Base-by-base conservation (phyloP, 2,329 filamentous ascomycete species). In the Aureobasidium sp. region DNA sequence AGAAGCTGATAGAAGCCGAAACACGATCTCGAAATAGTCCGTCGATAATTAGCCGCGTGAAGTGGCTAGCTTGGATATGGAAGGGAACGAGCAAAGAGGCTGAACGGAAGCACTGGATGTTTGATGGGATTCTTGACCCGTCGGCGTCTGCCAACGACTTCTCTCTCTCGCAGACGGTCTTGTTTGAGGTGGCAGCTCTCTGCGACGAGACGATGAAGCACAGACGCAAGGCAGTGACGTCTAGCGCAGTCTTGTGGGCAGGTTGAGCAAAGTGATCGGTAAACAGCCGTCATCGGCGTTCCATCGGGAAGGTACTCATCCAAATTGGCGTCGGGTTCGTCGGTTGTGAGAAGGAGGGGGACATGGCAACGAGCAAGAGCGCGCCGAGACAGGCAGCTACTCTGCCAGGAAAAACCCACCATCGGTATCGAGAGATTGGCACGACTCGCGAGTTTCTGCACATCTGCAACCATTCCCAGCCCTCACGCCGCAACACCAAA, bases 281-380 rank as follows among this genome's bases (percentile, higher is more conserved):
- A 60, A 60, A 60, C 45, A 60, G 24, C 57, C 57, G 57, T 60
- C 44, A 60, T 60, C 57, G 57, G 57, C 45, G 54, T 59, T 59
- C 50, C 50, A 54, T 59, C 54, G 54, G 54, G 54, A 59, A 59
- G 44, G 54, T 48, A 47, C 54, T 50, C 57, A 60, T 60, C 47
- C 57, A 60, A 60, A 50, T 45, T 60, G 35, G 44, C 57, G 57
- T 50, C 57, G 45, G 56, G 44, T 49, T 50, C n/a, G 33, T 47
- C 54, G 54, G 54, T 59, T 47, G 54, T 48, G 7, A 39, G 42
- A 35, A 33, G 22, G 54, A 33, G 27, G 29, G 40, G 42, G n/a
- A 47, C 14, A 33, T 40, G n/a, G 40, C 31, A 44, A 22, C 39
- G 11, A 45, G 35, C n/a, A 45, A 35, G 52, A 40, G 54, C 39